Evolutionary conservation across 495 filamentous ascomycete genomes (phyloP).

Genomic region (Oidiodendron maius): DNA sequence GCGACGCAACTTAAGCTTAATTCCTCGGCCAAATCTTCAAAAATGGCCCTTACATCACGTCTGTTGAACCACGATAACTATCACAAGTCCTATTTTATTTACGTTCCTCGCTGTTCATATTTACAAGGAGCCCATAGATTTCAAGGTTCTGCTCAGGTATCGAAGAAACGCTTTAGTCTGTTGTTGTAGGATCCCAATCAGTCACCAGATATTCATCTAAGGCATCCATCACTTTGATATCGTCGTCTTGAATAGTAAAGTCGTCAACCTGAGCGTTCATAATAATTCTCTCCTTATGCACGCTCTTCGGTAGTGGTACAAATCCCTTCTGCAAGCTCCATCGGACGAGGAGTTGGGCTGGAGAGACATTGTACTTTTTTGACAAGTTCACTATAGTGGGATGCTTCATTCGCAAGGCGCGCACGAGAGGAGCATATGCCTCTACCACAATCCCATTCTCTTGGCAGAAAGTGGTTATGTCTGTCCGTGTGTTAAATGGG

Average conservation of each 20-base stretch:
- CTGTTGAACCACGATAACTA: no score
- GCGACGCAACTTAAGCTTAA: no score
- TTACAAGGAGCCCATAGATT: no score
- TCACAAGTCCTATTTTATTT: no score
- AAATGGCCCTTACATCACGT: no score
- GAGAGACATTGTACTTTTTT: slow-evolving; percentile 64
- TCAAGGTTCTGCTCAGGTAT: no score
- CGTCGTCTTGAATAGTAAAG: slow-evolving; percentile 63
- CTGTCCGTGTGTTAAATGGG: slow-evolving; percentile 70
- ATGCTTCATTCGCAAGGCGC: slow-evolving; percentile 61
- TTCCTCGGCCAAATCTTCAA: no score
- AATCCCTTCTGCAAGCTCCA: slow-evolving; percentile 84
- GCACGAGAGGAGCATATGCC: slow-evolving; percentile 76
- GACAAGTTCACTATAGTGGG: slow-evolving; percentile 52
- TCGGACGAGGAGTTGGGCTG: slow-evolving; percentile 72
- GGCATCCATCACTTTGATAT: slow-evolving; percentile 47
- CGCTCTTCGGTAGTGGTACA: slow-evolving; percentile 75
- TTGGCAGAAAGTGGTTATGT: slow-evolving; percentile 70
- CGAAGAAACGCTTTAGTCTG: no score
- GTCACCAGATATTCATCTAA: slow-evolving; percentile 57
- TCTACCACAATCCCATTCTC: slow-evolving; percentile 63
- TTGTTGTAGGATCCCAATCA: slow-evolving; percentile 78
- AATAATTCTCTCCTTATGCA: slow-evolving; percentile 56
- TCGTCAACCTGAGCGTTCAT: slow-evolving; percentile 73
- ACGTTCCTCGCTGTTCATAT: no score